Base-by-base conservation (phyloP, 2,329 filamentous ascomycete species). In the Fusarium kyushuense region DNA sequence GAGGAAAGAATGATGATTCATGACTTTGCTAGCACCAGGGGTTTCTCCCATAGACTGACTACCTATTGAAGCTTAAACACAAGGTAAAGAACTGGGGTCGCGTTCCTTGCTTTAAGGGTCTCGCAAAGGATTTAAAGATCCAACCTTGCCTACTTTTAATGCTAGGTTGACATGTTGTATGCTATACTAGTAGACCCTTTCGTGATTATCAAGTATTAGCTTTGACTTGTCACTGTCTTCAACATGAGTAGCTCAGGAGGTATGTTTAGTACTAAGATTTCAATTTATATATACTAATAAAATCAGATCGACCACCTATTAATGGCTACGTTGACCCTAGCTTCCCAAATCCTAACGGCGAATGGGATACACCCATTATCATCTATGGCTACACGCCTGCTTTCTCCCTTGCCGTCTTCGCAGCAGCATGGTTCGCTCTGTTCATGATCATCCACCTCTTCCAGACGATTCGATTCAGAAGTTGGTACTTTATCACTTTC, bases 331-430 rank as follows among this genome's bases (percentile, higher is more conserved):
- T 85, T 56, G 84, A 87, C 70, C 84, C 84, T 33, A 79, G 83
- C 73, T 86, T 84, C 58, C 82, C 84, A 41, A 84, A 83, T 46
- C 84, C 83, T 11, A 77, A 78, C 38, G 80, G 80, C 6, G 69
- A 76, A 3, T 79, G 80, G 71, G 83, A 86, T 71, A 82, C 82
- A 3, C 75, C 78, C n/a, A 76, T 84, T 47, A 83, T 84, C 65
- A 84, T 84, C 58, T 84, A 84, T 70, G 82, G 84, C 66, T 84
- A 85, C 76, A 82, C 79, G 4, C 83, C 83, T 1, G 77, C 78
- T n/a, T 78, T 84, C 60, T 75, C 78, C 25, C 77, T 85, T 61
- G 78, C 79, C 43, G 70, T 80, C 17, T 78, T 84, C 30, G 83
- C 79, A 14, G 78, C 78, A 14, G 74, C 76, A 21, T 79, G 83